phyloP scores from a whole-genome alignment of 192 early-diverging fungal genomes.

The Coemansia sp. region DNA sequence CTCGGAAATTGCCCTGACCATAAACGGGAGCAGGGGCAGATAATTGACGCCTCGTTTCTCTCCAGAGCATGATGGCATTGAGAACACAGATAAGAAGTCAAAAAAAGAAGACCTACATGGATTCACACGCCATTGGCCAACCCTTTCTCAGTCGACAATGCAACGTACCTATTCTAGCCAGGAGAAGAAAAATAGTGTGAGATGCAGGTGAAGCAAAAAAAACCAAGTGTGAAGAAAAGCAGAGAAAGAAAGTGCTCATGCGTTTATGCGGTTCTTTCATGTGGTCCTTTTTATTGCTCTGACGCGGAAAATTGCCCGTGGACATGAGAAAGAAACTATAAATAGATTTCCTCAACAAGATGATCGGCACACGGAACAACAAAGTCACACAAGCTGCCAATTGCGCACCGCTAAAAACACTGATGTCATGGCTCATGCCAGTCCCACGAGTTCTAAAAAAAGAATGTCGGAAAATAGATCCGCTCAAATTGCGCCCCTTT shows the following conservation, averaged over 20 bases:
- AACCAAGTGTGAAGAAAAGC: not conserved
- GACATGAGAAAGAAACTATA: not conserved
- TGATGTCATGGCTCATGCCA: not conserved
- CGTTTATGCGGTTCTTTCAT: not conserved
- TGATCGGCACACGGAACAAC: not conserved
- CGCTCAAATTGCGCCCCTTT: not conserved
- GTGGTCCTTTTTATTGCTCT: not conserved
- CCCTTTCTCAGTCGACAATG: not conserved
- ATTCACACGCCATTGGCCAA: not conserved
- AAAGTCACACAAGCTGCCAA: not conserved
- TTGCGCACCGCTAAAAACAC: not conserved
- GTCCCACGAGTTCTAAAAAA: not conserved
- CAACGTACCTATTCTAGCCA: not conserved
- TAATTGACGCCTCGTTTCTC: not conserved
- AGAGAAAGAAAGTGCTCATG: not conserved
- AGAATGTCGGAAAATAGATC: not conserved
- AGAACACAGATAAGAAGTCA: conserved; percentile 4
- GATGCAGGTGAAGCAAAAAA: not conserved
- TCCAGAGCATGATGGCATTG: not conserved
- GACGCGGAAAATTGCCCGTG: conserved; percentile 3
- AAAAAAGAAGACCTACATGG: not conserved
- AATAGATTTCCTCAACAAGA: not conserved
- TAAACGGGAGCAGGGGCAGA: not conserved
- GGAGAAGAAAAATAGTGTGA: not conserved
- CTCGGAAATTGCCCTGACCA: conserved; percentile 5